Conservation (phyloP, 176 grass and related monocot species). For the Musa schizocarpa region DNA sequence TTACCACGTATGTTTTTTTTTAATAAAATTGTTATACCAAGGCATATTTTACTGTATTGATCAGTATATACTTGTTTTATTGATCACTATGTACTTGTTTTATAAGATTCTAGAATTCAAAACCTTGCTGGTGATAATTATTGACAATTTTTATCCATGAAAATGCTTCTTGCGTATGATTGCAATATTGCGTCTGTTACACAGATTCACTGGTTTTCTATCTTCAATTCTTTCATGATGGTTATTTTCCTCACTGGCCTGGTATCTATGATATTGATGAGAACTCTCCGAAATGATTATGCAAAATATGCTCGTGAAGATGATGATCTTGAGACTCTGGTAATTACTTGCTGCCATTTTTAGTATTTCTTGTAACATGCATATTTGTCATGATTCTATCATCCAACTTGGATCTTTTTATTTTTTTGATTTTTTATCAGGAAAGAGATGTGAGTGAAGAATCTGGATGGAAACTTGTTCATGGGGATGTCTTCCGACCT, state of each 20-base stretch:
- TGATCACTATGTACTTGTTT: background rate
- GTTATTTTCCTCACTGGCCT: slow-evolving; percentile 90
- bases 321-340: slow-evolving; percentile 91
- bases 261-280: slow-evolving; percentile 90
- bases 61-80: background rate
- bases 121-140: background rate
- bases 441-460: slow-evolving; percentile 90
- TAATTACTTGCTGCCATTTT: slow-evolving; percentile 29
- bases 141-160: background rate
- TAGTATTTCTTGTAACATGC: background rate
- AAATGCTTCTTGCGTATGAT: slow-evolving; percentile 1
- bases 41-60: too few species aligned
- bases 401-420: background rate
- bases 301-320: slow-evolving; percentile 88
- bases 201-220: slow-evolving; percentile 96
- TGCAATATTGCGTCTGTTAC: slow-evolving; percentile 4
- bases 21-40: background rate
- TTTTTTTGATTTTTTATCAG: slow-evolving; percentile 23
- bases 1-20: background rate
- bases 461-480: slow-evolving; percentile 97
- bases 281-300: slow-evolving; percentile 87
- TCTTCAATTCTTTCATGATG: slow-evolving; percentile 99
- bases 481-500: slow-evolving; percentile 89
- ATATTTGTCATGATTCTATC: slow-evolving; percentile 3
- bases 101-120: background rate